Percentiles rank a stretch among this genome's conserved stretches.
Conservation (phyloP, 306 rosid species). For the Acacia confusa region DNA sequence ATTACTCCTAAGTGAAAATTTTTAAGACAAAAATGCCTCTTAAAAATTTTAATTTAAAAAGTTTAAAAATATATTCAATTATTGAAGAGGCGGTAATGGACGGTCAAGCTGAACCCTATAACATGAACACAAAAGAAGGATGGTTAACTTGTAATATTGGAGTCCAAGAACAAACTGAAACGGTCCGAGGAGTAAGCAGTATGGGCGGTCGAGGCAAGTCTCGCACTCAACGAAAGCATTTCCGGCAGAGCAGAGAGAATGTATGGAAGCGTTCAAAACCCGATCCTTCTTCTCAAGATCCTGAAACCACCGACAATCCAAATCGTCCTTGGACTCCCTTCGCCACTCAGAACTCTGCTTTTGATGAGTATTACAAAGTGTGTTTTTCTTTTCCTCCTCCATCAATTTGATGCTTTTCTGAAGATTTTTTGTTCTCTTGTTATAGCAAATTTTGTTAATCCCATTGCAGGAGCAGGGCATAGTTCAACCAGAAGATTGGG, state of each 20-base stretch:
- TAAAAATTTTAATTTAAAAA: too few species aligned
- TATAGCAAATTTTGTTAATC: background rate
- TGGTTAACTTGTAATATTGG: background rate
- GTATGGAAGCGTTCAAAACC: conserved; percentile 73
- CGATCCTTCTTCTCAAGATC: conserved; percentile 42
- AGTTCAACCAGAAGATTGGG: conserved; percentile 68
- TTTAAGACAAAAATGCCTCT: too few species aligned
- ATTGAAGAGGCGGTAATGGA: too few species aligned
- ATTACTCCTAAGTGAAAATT: too few species aligned
- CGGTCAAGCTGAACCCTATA: background rate
- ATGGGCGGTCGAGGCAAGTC: conserved; percentile 45
- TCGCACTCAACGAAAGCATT: conserved; percentile 75
- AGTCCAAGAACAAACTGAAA: background rate
- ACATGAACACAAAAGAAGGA: background rate
- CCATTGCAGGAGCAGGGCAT: conserved; percentile 61
- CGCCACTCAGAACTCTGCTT: conserved; percentile 58
- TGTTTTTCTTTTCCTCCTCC: background rate
- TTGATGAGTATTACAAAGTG: conserved; percentile 79
- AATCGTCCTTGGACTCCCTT: conserved; percentile 46
- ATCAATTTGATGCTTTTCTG: background rate
- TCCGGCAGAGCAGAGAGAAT: conserved; percentile 74
- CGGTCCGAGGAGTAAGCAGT: background rate
- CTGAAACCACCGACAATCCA: background rate
- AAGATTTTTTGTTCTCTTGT: background rate
- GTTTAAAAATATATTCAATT: too few species aligned